Base-by-base conservation (phyloP, 2,329 filamentous ascomycete genomes). In the Ophiocordyceps sinensis region DNA sequence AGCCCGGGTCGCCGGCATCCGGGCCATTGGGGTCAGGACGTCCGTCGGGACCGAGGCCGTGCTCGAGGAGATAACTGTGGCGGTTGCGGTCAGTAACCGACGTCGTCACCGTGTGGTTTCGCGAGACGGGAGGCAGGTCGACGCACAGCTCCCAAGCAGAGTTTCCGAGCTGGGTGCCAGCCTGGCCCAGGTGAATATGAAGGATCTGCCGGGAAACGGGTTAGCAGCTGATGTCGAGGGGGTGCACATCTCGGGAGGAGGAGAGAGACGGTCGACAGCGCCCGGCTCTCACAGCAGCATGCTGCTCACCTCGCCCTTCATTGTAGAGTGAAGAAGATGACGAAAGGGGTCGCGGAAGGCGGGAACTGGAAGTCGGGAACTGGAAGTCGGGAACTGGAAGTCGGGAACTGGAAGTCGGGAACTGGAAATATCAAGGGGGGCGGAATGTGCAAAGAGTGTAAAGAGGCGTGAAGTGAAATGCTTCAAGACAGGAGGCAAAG, bases 91-190 rank as follows among this genome's bases (percentile, higher is more conserved):
- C 43, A 59, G 53, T 19, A 19, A 19, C 19, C 4, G 19, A 19
- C 4, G 19, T 19, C 19, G 19, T 19, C 3, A 19, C 43, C 5
- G 36, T 41, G 13, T 15, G n/a, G 8, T 15, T 9, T 10, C n/a
- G 38, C 41, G 41, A 21, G 29, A 41, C 42, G 17, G n/a, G 15
- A n/a, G 7, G 9, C 13, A 41, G 26, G 17, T 9, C 13, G 48
- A 68, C 78, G 58, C 73, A 83, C 79, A 83, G 77, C 66, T 83
- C 79, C 79, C 79, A 83, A 53, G 79, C 79, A 59, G 76, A 79
- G 70, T 82, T 82, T 57, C 79, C 79, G 49, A 83, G 76, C 74
- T 83, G 79, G 58, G 71, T 75, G 65, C 79, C 79, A 66, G 79
- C 79, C 70, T 83, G 74, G 61, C 74, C 74, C 54, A 77, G 61